phyloP scores from a whole-genome alignment of 2,329 filamentous ascomycete species.

The Tolypocladium sp. region DNA sequence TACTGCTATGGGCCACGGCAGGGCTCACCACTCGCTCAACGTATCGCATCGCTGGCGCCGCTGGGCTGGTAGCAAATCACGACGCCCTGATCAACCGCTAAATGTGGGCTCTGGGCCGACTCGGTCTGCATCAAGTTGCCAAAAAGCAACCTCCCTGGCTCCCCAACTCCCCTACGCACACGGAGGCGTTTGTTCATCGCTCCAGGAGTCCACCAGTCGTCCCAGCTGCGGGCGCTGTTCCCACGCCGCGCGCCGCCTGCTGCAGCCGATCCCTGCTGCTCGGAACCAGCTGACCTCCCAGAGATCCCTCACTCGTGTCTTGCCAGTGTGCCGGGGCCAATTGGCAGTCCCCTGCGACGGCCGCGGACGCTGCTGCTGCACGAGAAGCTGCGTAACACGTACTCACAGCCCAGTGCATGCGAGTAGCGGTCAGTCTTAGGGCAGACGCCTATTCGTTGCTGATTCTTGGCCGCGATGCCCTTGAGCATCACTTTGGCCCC shows the following conservation, averaged over 20 bases:
- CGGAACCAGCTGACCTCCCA: not conserved
- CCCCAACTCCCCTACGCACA: not conserved
- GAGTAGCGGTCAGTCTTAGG: not conserved
- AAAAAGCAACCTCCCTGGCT: not conserved
- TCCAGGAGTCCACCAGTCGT: not conserved
- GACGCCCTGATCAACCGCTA: not conserved
- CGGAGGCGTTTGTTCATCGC: not conserved
- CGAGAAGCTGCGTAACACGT: not conserved
- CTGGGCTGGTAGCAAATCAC: constrained; percentile 2
- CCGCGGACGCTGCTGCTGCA: not conserved
- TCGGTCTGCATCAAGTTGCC: not conserved
- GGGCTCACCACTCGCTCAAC: not conserved
- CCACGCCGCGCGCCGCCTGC: not conserved
- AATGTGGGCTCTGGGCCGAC: not conserved
- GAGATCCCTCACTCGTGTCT: not conserved
- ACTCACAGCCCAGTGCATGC: not conserved
- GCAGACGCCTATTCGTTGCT: not conserved
- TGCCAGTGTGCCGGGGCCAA: not conserved
- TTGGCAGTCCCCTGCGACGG: not conserved
- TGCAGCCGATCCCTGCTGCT: not conserved
- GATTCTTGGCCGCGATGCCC: not conserved
- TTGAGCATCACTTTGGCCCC: not conserved
- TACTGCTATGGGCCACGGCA: not conserved
- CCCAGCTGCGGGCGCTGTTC: not conserved
- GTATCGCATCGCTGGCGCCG: constrained; percentile 2